Base-by-base conservation (phyloP, 352 stramenopile species). In the Thalassiosira sp. region DNA sequence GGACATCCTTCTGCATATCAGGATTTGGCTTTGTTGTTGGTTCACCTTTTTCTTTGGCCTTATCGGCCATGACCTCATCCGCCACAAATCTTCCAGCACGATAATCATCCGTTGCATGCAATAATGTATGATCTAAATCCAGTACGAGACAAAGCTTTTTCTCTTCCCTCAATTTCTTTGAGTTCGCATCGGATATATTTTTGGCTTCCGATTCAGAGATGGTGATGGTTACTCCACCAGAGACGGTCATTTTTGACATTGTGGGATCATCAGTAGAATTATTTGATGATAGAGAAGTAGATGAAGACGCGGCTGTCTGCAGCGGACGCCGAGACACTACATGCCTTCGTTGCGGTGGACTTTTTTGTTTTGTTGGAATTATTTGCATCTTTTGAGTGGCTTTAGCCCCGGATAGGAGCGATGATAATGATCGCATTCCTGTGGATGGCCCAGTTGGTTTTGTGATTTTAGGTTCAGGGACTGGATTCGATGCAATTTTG, bases 71-170 rank as follows among this genome's bases (percentile, higher is more conserved):
- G 31, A 81, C 20, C 27, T 71, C 51, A 64, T 79, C 61, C 0
- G 67, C 73, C 5, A 76, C 69, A 76, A 74, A 82, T 53, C 64
- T 58, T 27, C 62, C 51, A 5, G 91, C 91, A 5, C 90, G 67
- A 42, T 72, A 65, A 65, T 95, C 89, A 35, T 90, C 78, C 16
- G 90, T 95, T 20, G 96, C 95, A 85, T 99, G 96, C 3, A 99
- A 86, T 46, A 99, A 83, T 1, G 96, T 99, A 83, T 98, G 96
- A 85, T 99, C 96, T 28, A 99, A 84, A 91, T 99, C 96, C 31
- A 99, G 86, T 27, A 98, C 95, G 10, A 99, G 81, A 37, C 91
- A 97, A 18, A 99, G 81, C 72, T 98, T 97, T 72, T 94, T 95
- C 31, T 87, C 79, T 24, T 90, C 79, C 24, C 95, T 89, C 53